Conservation (phyloP, 2,329 filamentous ascomycete genomes). For the Leptographium wingfieldii region DNA sequence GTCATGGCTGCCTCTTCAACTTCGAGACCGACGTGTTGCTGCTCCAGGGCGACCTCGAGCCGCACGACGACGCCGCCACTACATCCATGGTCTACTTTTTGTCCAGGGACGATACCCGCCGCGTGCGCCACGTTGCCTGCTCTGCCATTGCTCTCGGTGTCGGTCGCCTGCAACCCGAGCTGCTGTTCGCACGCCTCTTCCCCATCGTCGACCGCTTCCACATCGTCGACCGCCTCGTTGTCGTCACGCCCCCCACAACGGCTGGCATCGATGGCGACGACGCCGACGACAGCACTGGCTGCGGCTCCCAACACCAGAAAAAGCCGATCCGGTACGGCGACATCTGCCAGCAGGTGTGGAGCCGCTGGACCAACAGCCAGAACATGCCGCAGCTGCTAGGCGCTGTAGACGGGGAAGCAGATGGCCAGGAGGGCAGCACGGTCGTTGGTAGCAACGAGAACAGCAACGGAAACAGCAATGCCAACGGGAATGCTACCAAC, state of each 20-base stretch:
- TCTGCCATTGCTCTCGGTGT: conserved; percentile 31
- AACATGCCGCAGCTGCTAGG: not conserved
- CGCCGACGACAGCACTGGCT: conserved; percentile 1
- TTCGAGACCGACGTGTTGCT: conserved; percentile 33
- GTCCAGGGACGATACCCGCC: conserved; percentile 26
- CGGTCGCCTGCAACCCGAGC: conserved; percentile 27
- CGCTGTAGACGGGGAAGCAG: not conserved
- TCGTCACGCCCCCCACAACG: conserved; percentile 11
- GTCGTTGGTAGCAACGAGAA: not conserved
- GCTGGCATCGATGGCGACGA: not conserved
- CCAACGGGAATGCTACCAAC: not conserved
- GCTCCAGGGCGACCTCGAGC: conserved; percentile 35
- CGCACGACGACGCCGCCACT: conserved; percentile 32
- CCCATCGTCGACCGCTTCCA: conserved; percentile 34
- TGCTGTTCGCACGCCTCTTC: conserved; percentile 34
- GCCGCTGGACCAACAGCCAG: conserved; percentile 6
- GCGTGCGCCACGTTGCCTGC: conserved; percentile 31
- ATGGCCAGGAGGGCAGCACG: not conserved
- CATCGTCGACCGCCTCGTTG: conserved; percentile 21
- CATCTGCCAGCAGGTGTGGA: conserved; percentile 6
- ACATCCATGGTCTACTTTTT: conserved; percentile 37
- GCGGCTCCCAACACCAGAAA: conserved; percentile 4
- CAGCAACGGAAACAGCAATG: not conserved
- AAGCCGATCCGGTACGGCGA: conserved; percentile 4
- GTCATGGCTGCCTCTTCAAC: conserved; percentile 28